Evolutionary conservation across 345 rosid species (phyloP).

Genomic region (Atalantia buxifolia): DNA sequence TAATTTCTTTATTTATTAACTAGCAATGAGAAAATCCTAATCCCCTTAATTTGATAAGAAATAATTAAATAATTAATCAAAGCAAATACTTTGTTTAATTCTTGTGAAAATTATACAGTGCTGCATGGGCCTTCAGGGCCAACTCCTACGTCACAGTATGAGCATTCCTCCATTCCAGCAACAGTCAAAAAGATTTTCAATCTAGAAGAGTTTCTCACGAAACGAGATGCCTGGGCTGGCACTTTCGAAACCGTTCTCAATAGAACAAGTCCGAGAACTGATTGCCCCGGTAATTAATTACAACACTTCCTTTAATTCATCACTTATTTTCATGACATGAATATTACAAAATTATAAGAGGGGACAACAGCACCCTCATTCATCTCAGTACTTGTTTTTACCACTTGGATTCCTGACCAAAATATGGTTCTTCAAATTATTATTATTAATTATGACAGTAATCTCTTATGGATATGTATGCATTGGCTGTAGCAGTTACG

Average conservation of each 20-base stretch:
- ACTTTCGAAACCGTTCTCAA: conserved; percentile 45
- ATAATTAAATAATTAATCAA: too few relatives aligned
- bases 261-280: conserved; percentile 41
- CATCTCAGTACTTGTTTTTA: too few relatives aligned
- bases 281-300: conserved; percentile 40
- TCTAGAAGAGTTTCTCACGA: conserved; percentile 42
- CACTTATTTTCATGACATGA: not conserved
- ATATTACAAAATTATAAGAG: not conserved
- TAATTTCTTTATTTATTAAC: too few relatives aligned
- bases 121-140: conserved; percentile 48
- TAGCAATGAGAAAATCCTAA: too few relatives aligned
- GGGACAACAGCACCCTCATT: not conserved
- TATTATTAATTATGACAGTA: not conserved
- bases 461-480: too few relatives aligned
- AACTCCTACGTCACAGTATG: conserved; percentile 42
- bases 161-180: conserved; percentile 60
- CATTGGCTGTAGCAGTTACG: conserved; percentile 27
- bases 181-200: conserved; percentile 53
- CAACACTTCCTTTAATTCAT: not conserved
- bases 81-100: too few relatives aligned
- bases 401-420: not conserved
- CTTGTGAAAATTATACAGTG: conserved; percentile 23
- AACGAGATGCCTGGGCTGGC: conserved; percentile 63
- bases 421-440: too few relatives aligned
- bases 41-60: too few relatives aligned